A percentile compares a stretch with the other conserved stretches of the same genome.
Evolutionary conservation across 768 basidiomycete genomes (phyloP).

Genomic region (Arthromyces matolae): DNA sequence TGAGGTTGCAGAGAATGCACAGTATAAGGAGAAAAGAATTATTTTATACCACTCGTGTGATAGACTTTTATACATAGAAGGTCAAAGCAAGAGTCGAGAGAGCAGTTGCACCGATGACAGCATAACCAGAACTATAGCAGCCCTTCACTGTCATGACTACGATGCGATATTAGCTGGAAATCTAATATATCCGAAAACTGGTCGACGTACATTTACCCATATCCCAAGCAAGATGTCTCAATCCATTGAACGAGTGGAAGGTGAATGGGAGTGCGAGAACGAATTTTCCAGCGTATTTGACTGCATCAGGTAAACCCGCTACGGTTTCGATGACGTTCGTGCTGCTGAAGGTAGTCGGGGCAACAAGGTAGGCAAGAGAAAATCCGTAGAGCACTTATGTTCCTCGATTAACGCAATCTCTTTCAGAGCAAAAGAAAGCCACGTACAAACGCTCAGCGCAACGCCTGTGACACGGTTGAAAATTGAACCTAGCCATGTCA

Average conservation of each 20-base stretch:
- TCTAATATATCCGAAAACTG: no score
- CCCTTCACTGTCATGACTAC: slow-evolving; percentile 79
- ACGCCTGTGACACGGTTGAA: slow-evolving; percentile 83
- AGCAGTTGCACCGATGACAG: slow-evolving; percentile 76
- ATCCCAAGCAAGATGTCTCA: slow-evolving; percentile 92
- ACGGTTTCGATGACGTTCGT: slow-evolving; percentile 71
- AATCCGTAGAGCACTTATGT: slow-evolving; percentile 84
- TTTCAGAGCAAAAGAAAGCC: not conserved
- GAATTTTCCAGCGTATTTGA: slow-evolving; percentile 75
- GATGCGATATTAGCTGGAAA: no score
- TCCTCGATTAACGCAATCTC: no score
- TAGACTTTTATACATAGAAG: slow-evolving; percentile 34
- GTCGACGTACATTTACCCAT: slow-evolving; percentile 72
- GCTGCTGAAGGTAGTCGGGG: slow-evolving; percentile 78
- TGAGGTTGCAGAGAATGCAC: no score
- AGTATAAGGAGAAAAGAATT: not conserved
- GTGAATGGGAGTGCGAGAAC: slow-evolving; percentile 84
- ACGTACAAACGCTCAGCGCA: slow-evolving; percentile 74
- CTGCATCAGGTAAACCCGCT: slow-evolving; percentile 64
- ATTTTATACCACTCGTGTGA: not conserved
- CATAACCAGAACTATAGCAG: slow-evolving; percentile 78
- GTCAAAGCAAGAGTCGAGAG: slow-evolving; percentile 69
- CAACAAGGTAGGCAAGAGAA: slow-evolving; percentile 80
- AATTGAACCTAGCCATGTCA: slow-evolving; percentile 88
- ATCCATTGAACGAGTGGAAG: slow-evolving; percentile 87